phyloP scores from a whole-genome alignment of 208 protist species.

The Phytomonas serpens region DNA sequence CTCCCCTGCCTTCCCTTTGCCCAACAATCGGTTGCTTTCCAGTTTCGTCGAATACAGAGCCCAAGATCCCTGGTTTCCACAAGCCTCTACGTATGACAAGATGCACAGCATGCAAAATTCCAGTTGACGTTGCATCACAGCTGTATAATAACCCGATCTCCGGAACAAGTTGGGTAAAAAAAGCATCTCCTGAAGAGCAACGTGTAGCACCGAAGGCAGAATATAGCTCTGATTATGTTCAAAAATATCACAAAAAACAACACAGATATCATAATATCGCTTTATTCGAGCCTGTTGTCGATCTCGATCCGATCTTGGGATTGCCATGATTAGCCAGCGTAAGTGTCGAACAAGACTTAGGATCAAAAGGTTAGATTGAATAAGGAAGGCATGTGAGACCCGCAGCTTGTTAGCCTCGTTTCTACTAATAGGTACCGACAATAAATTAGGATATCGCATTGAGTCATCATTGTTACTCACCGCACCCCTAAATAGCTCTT shows the following conservation, averaged over 20 bases:
- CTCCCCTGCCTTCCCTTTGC: background rate
- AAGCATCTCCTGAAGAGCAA: background rate
- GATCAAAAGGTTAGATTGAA: background rate
- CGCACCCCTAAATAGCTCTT: background rate
- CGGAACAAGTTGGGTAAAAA: background rate
- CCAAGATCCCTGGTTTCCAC: background rate
- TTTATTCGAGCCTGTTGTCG: background rate
- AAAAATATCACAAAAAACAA: background rate
- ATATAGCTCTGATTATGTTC: background rate
- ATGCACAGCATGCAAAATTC: background rate
- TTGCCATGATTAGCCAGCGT: background rate
- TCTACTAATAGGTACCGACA: background rate
- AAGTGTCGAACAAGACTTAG: background rate
- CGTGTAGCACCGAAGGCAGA: background rate
- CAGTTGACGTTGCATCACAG: background rate
- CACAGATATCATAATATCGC: background rate
- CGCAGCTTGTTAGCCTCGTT: background rate
- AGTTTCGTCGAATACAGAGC: background rate
- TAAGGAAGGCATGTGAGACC: background rate
- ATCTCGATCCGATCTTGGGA: background rate
- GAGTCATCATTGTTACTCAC: background rate
- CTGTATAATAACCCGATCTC: background rate
- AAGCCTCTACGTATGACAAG: background rate
- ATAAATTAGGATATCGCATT: background rate
- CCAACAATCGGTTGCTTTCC: background rate